Evolutionary conservation across 106 monocot genomes (phyloP).

Genomic region (Apostasia shenzhenica): DNA sequence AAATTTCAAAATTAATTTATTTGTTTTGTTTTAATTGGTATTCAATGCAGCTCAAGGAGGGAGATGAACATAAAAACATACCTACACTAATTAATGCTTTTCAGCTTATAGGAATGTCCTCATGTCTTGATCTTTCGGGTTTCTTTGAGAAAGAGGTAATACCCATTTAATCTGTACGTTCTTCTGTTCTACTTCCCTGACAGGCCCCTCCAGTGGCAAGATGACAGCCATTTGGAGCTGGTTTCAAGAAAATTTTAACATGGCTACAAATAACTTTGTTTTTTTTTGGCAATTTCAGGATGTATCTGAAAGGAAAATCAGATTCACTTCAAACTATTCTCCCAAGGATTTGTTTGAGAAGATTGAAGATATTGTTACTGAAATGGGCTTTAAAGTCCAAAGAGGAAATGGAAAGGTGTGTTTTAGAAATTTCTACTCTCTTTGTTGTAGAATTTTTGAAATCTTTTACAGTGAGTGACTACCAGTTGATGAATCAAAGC

Average conservation of each 20-base stretch:
- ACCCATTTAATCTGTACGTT: neutral
- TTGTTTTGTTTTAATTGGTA: neutral
- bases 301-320: constrained; percentile 74
- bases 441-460: neutral
- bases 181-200: neutral
- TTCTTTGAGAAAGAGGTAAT: constrained; percentile 89
- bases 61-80: constrained; percentile 13
- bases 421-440: constrained; percentile 3
- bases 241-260: neutral
- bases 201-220: neutral
- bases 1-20: neutral
- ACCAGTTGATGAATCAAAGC: no score
- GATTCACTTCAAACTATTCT: constrained; percentile 71
- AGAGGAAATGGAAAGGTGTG: constrained; percentile 53
- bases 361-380: constrained; percentile 59
- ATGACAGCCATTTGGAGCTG: neutral
- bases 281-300: constrained; percentile 33
- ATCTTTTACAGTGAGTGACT: no score
- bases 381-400: constrained; percentile 74
- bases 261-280: neutral
- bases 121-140: constrained; percentile 86
- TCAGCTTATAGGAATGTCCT: constrained; percentile 90
- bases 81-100: constrained; percentile 75
- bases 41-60: constrained; percentile 25
- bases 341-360: constrained; percentile 58